Conservation (phyloP, 1,284 basidiomycete species). For the Cutaneotrichosporon spelunceum region DNA sequence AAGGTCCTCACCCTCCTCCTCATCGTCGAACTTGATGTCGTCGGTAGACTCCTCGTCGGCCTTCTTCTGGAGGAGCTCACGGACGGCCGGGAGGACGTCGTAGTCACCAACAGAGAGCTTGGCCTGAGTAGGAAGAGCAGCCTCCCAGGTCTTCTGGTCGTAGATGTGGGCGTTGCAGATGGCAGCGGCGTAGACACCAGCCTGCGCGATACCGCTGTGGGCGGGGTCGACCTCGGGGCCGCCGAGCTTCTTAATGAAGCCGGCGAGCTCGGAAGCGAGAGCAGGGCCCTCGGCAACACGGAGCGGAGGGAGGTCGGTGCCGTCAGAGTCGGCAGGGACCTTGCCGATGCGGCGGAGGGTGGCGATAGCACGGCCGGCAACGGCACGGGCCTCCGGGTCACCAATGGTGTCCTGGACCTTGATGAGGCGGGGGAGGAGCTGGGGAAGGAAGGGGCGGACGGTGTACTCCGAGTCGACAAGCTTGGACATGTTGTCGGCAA, state of each 20-base stretch:
- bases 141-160: constrained; percentile 82
- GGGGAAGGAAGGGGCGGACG: constrained; percentile 93
- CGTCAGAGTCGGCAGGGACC: constrained; percentile 74
- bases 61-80: constrained; percentile 84
- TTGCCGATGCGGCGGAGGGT: constrained; percentile 92
- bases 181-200: constrained; percentile 73
- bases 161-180: constrained; percentile 89
- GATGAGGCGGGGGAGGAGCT: constrained; percentile 88
- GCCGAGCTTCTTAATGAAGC: constrained; percentile 79
- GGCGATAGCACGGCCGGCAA: constrained; percentile 81
- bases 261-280: constrained; percentile 64
- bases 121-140: constrained; percentile 70
- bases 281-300: constrained; percentile 68
- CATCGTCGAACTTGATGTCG: constrained; percentile 72
- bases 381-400: constrained; percentile 90
- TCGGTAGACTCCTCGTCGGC: constrained; percentile 76
- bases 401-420: constrained; percentile 89
- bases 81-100: constrained; percentile 66
- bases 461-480: constrained; percentile 93
- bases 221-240: constrained; percentile 55
- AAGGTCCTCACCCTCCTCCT: constrained; percentile 96
- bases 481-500: constrained; percentile 98
- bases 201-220: constrained; percentile 67
- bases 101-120: constrained; percentile 64
- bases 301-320: constrained; percentile 80